Conservation (phyloP, 208 protist genomes). For the Blechomonas ayalai region DNA sequence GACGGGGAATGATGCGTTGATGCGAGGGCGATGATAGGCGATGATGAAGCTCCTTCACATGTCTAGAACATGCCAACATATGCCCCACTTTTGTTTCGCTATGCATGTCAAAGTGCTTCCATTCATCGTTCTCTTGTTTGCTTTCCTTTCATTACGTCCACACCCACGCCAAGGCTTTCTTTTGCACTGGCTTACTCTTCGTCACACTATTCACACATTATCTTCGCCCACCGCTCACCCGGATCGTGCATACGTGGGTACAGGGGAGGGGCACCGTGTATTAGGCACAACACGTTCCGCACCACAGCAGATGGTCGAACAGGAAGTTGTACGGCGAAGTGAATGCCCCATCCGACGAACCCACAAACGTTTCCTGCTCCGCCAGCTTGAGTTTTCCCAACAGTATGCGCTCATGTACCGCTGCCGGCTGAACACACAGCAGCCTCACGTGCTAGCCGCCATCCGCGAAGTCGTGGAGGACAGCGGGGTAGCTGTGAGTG, state of each 20-base stretch:
- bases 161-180: too few species aligned
- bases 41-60: too few species aligned
- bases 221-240: neutral
- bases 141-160: too few species aligned
- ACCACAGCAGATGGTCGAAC: neutral
- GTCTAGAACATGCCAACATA: too few species aligned
- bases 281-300: neutral
- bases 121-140: too few species aligned
- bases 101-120: too few species aligned
- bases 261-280: neutral
- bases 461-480: constrained; percentile 20
- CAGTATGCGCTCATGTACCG: constrained; percentile 87
- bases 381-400: constrained; percentile 60
- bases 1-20: too few species aligned
- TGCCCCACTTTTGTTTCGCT: too few species aligned
- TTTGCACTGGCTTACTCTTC: too few species aligned
- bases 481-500: neutral
- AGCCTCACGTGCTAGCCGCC: constrained; percentile 16
- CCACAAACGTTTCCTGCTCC: constrained; percentile 76
- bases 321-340: constrained; percentile 19
- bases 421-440: constrained; percentile 48
- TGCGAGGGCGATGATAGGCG: too few species aligned
- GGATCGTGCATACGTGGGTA: neutral
- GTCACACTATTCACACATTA: too few species aligned
- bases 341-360: constrained; percentile 57